Evolutionary conservation across 257 asterid genomes (phyloP).

Genomic region (Solanum sparsipilum): DNA sequence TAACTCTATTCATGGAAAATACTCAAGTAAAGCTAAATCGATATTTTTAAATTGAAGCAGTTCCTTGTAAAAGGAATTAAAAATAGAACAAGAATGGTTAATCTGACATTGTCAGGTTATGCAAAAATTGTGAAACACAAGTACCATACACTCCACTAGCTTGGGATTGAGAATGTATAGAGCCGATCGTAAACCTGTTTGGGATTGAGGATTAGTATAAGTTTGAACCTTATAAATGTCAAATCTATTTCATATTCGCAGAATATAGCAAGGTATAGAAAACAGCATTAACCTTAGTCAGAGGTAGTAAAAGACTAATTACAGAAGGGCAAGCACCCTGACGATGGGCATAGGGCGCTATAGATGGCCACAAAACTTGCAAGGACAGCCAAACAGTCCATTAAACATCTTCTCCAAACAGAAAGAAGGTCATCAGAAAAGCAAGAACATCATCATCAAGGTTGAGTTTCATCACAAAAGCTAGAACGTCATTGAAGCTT

Average conservation of each 20-base stretch:
- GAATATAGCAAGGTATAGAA: neutral
- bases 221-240: neutral
- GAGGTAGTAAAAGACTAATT: neutral
- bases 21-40: neutral
- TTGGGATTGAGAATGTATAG: neutral
- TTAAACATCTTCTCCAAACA: conserved; percentile 26
- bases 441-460: neutral
- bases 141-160: neutral
- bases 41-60: neutral
- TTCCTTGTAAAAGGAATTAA: neutral
- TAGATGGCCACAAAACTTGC: conserved; percentile 37
- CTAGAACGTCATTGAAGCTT: conserved; percentile 27
- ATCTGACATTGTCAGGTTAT: neutral
- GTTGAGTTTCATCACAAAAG: conserved; percentile 23
- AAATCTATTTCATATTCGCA: neutral
- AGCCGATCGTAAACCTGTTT: neutral
- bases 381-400: conserved; percentile 42
- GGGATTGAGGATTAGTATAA: neutral
- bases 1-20: neutral
- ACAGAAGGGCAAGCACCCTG: neutral
- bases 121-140: neutral
- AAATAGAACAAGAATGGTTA: neutral
- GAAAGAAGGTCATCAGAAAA: neutral
- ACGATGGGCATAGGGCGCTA: conserved; percentile 26
- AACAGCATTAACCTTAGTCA: neutral